Evolutionary conservation across 176 grass and related monocot genomes (phyloP), one percentile per base, ranked within the genome.

Genomic region (Carex parvula): DNA sequence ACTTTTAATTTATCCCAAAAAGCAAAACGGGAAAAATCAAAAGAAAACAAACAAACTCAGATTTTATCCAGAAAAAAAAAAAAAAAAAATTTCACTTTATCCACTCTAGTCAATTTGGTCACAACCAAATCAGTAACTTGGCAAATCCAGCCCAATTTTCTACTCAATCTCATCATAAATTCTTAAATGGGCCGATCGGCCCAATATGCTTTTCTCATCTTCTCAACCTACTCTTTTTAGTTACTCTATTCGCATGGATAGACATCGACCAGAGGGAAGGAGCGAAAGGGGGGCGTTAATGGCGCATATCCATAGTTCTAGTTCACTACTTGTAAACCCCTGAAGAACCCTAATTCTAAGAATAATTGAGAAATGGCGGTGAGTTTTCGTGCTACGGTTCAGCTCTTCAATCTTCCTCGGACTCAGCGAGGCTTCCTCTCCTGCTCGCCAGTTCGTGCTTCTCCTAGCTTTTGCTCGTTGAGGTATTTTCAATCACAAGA

Each of bases 301-400:
- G 81, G 81, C 81, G 64, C 32, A 32, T 83, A 69, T 64, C 41
- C 37, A 24, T 18, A 81, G 10, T 63, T 8, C 24, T 5, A 22
- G 5, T 63, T 60, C 59, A 44, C 24, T 12, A 14, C 80, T 48
- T 32, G 18, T 50, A 70, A 87, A 71, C 57, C 68, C 55, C 39
- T 87, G 70, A 70, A 83, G 37, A 72, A 83, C 42, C 86, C 80
- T 35, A 60, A 17, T 26, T 48, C 15, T 39, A 81, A 75, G 17
- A 64, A 77, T 29, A 12, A 37, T 65, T 68, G 5, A 16, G 46
- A 69, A 87, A 83, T 87, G 86, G 86, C 79, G 42, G 22, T 35
- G 14, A 56, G 6, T 65, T 7, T 83, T 42, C 62, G 58, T 29
- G 65, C 55, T 72, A 61, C 86, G 21, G 17, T 55, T 50, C 66